These are phyloP conservation scores for Quillaja saponaria DNA, from an alignment of 306 rosid genomes.

Conservation along the genomic window DNA sequence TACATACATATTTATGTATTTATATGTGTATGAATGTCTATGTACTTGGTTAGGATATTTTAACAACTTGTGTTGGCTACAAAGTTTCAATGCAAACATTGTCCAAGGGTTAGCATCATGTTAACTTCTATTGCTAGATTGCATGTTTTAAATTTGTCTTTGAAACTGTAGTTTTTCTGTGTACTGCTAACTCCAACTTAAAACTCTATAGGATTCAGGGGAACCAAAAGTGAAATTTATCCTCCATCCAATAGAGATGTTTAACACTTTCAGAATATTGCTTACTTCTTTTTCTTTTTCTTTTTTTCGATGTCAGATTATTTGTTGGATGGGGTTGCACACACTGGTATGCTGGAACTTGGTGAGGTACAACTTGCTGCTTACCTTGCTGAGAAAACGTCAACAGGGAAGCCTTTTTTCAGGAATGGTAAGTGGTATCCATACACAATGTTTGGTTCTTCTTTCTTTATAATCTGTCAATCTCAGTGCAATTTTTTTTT, in stretches of 20 bases:
- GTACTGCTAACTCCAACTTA: no score
- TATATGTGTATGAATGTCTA: no score
- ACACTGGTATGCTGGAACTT: conserved; percentile 71
- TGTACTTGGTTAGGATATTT: no score
- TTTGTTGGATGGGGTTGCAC: conserved; percentile 67
- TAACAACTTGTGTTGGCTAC: no score
- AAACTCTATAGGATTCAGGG: no score
- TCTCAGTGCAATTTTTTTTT: conserved; percentile 3
- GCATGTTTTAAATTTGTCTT: no score
- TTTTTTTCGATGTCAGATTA: conserved; percentile 46
- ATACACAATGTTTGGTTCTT: conserved; percentile 10
- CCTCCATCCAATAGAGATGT: conserved; percentile 9
- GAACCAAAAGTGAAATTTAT: no score
- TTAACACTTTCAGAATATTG: conserved; percentile 8
- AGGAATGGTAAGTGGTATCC: conserved; percentile 62
- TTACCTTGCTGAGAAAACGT: conserved; percentile 71
- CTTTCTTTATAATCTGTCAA: conserved; percentile 15
- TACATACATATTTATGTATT: no score
- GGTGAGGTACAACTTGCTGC: conserved; percentile 64
- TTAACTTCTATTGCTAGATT: no score
- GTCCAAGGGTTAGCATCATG: no score
- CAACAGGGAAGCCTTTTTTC: conserved; percentile 76
- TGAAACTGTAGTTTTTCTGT: no score
- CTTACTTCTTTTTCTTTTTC: conserved; percentile 35
- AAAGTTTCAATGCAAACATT: no score